Base-by-base conservation (phyloP, 257 asterid species). In the Salvia rosmarinus region DNA sequence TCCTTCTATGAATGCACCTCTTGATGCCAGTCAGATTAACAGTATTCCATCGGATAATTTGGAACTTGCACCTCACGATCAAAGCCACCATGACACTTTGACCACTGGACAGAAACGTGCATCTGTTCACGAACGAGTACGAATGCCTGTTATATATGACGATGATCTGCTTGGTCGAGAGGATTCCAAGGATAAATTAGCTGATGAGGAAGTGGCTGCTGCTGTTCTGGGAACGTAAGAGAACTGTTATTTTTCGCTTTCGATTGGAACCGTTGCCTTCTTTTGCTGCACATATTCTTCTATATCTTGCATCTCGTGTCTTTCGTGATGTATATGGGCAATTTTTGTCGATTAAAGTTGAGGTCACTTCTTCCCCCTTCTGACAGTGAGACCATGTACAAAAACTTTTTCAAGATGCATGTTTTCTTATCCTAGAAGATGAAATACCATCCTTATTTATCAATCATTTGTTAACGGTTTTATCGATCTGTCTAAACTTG, bases 91-190 rank as follows among this genome's bases (percentile, higher is more conserved):
- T 5, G 85, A 78, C 23, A 39, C 30, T 25, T 25, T 25, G 30
- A 25, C 30, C 23, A 39, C 63, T 68, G 84, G 16, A 63, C 72
- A 77, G 69, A 79, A 82, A 77, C 82, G 79, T 9, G 75, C 69
- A 11, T 68, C 95, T 35, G 95, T 90, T 81, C 95, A 74, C 63
- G 89, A 88, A 25, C 84, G 97, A 17, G 76, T 93, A 70, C 85
- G 98, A 72, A 51, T 82, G 28, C 98, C 97, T 8, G 92, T 89
- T 71, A 21, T 85, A 13, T 93, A 93, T 57, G 94, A 89, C 68
- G 97, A 93, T 77, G 96, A 89, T 81, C 77, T 90, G 65, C 76
- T 85, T 42, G 84, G 60, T 21, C 87, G 68, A 73, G 82, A 73
- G 44, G 81, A 73, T 44, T 75, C 76, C 63, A 74, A 78, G 59